These are phyloP conservation scores for Alternaria longipes DNA, from an alignment of 2,329 filamentous ascomycete species.

Conservation along the genomic window DNA sequence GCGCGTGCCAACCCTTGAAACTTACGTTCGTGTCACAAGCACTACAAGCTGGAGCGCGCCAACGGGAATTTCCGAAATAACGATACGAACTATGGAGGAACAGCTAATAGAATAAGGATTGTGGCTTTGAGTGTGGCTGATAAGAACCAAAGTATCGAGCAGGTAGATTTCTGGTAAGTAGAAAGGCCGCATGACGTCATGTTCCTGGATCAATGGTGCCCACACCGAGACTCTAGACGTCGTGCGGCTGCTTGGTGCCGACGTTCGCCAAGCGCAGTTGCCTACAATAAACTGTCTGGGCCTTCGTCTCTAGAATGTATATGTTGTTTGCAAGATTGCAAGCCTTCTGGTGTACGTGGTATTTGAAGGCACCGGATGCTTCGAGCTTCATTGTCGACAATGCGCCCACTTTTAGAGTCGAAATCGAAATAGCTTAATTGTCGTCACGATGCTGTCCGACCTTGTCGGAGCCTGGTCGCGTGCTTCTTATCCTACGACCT, in stretches of 20 bases:
- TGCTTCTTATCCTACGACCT: constrained; percentile 35
- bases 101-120: not conserved
- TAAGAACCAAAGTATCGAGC: not conserved
- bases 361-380: not conserved
- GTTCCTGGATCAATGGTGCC: not conserved
- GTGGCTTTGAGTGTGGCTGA: not conserved
- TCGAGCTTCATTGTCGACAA: not conserved
- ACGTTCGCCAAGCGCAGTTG: not conserved
- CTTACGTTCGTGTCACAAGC: constrained; percentile 18
- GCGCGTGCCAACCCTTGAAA: constrained; percentile 18
- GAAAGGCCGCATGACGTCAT: not conserved
- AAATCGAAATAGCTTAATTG: not conserved
- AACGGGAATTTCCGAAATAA: not conserved
- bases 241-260: not conserved
- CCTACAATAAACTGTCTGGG: not conserved
- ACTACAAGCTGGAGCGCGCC: not conserved
- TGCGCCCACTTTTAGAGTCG: not conserved
- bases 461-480: not conserved
- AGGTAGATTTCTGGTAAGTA: not conserved
- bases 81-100: not conserved
- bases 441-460: not conserved
- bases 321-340: not conserved
- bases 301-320: not conserved
- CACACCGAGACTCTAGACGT: not conserved
- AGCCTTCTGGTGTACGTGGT: too few species aligned